Evolutionary conservation across 129 eudicot genomes (phyloP).

Genomic region (Centrapalus pauciflorus): DNA sequence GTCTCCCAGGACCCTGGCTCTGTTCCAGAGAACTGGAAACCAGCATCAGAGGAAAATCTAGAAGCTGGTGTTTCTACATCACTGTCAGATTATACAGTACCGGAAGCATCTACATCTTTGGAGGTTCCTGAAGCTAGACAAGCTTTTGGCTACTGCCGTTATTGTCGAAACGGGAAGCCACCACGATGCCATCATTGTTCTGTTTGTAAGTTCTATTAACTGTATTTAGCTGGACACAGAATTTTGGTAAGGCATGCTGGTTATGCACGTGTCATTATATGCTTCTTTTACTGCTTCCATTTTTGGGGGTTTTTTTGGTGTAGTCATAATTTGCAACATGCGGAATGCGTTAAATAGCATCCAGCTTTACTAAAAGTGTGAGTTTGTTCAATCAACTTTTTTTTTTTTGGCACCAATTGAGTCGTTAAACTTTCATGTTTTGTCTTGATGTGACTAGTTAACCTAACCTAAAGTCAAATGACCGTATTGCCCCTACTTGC

Average conservation of each 20-base stretch:
- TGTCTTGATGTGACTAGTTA: too few species aligned
- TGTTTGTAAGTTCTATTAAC: conserved; percentile 49
- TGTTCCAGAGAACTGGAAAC: conserved; percentile 82
- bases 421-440: too few species aligned
- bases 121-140: conserved; percentile 42
- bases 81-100: conserved; percentile 12
- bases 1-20: conserved; percentile 78
- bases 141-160: conserved; percentile 44
- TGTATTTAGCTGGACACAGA: neutral
- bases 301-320: too few species aligned
- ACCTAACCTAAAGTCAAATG: too few species aligned
- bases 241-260: neutral
- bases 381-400: too few species aligned
- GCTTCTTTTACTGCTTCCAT: too few species aligned
- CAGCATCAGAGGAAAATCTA: conserved; percentile 37
- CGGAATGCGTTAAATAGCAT: too few species aligned
- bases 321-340: too few species aligned
- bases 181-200: conserved; percentile 98
- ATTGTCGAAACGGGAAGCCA: conserved; percentile 79
- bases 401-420: too few species aligned
- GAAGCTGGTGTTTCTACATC: conserved; percentile 36
- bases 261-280: too few species aligned
- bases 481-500: too few species aligned
- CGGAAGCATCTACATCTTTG: conserved; percentile 33
- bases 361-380: too few species aligned